Evolutionary conservation across 225 moss, liverwort and hornwort species (phyloP).

Genomic region (Marchantia polymorpha): DNA sequence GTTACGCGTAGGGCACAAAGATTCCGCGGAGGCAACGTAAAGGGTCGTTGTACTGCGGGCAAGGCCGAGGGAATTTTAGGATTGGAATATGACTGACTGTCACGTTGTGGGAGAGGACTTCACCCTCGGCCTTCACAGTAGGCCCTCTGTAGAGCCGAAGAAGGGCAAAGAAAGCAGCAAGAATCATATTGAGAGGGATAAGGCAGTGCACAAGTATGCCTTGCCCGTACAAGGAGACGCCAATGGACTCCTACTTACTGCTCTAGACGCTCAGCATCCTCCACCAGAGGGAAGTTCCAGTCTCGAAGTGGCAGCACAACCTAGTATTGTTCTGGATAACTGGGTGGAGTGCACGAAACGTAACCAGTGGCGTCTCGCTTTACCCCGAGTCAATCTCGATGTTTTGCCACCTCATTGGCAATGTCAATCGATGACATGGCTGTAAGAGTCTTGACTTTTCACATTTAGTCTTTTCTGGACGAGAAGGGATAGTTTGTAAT

Average conservation of each 20-base stretch:
- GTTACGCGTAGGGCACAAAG: no score
- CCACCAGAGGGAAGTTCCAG: conserved; percentile 21
- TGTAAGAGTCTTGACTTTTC: conserved; percentile 53
- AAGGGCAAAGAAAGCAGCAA: conserved; percentile 57
- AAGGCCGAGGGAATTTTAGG: no score
- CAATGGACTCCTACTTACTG: conserved; percentile 20
- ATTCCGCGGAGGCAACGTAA: no score
- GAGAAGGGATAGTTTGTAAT: no score
- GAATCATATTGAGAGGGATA: conserved; percentile 49
- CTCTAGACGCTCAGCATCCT: conserved; percentile 16
- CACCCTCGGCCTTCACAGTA: neutral
- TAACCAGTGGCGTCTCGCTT: conserved; percentile 75
- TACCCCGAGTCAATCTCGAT: conserved; percentile 55
- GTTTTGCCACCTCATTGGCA: conserved; percentile 73
- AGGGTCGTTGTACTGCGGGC: no score
- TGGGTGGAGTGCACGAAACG: conserved; percentile 94
- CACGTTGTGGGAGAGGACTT: conserved; percentile 15
- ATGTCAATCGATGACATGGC: conserved; percentile 95
- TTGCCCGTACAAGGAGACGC: conserved; percentile 3
- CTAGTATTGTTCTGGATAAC: conserved; percentile 61
- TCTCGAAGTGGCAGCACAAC: conserved; percentile 25
- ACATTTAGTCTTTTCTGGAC: no score
- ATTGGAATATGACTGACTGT: no score
- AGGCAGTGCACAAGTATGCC: conserved; percentile 6
- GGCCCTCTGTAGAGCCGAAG: conserved; percentile 34